Conservation (phyloP, 2,329 filamentous ascomycete genomes). For the Phaeoacremonium minimum region DNA sequence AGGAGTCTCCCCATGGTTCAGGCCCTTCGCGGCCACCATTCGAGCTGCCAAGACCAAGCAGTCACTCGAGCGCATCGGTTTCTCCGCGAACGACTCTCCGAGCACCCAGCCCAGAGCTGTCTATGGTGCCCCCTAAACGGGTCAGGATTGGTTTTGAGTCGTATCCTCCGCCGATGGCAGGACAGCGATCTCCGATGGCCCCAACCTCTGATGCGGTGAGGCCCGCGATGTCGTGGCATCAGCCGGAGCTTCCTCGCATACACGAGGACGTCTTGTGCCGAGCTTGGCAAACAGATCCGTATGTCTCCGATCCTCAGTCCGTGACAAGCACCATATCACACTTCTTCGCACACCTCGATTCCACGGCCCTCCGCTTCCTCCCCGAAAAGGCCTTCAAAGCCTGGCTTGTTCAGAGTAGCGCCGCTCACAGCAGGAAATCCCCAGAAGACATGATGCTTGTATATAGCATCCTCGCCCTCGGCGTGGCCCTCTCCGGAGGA, state of each 20-base stretch:
- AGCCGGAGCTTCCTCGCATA: conserved; percentile 40
- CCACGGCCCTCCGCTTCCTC: conserved; percentile 34
- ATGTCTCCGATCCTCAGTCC: conserved; percentile 35
- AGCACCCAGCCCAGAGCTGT: conserved; percentile 21
- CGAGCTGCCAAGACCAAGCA: conserved; percentile 34
- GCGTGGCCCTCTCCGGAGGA: conserved; percentile 16
- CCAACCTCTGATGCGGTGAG: conserved; percentile 14
- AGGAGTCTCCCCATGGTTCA: conserved; percentile 32
- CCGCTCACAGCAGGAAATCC: conserved; percentile 26
- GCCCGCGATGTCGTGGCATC: conserved; percentile 27
- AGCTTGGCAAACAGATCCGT: conserved; percentile 47
- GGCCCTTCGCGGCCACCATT: conserved; percentile 18
- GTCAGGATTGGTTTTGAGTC: conserved; percentile 42
- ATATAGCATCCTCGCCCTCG: conserved; percentile 37
- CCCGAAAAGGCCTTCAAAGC: conserved; percentile 32
- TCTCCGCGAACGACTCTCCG: conserved; percentile 38
- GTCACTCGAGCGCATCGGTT: conserved; percentile 40
- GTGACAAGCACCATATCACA: conserved; percentile 32
- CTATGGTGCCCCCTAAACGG: conserved; percentile 39
- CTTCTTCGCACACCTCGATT: conserved; percentile 37
- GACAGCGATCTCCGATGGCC: conserved; percentile 23
- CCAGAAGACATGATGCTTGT: conserved; percentile 41
- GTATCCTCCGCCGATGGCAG: conserved; percentile 28
- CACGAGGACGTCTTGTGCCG: conserved; percentile 43
- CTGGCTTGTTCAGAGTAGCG: conserved; percentile 23